phyloP scores from a whole-genome alignment of 2,329 filamentous ascomycete species.

The Pseudopithomyces maydicus region DNA sequence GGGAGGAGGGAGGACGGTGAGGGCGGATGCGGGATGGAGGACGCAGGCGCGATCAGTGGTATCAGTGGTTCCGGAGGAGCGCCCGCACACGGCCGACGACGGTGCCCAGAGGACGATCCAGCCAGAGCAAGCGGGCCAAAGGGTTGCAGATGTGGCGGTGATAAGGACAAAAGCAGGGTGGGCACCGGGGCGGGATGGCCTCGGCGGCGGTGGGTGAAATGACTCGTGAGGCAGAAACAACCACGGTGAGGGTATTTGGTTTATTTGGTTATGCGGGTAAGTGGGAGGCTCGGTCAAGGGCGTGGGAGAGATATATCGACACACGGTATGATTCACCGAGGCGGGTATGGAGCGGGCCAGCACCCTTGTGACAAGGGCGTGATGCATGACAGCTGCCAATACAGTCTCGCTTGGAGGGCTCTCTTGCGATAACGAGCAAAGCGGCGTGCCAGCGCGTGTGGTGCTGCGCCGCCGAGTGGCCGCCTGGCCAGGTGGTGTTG shows the following conservation, averaged over 20 bases:
- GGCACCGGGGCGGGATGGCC: not conserved
- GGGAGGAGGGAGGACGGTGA: not conserved
- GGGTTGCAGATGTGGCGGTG: slow-evolving; percentile 9
- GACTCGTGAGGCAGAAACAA: not conserved
- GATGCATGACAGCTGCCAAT: slow-evolving; percentile 12
- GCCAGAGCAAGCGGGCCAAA: slow-evolving; percentile 12
- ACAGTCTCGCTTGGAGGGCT: slow-evolving; percentile 1
- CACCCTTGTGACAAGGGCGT: slow-evolving; percentile 9
- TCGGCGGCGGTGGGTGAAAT: not conserved
- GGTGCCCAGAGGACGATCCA: slow-evolving; percentile 5
- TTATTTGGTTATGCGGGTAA: no score
- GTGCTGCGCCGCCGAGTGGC: not conserved
- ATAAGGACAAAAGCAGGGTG: slow-evolving; percentile 9
- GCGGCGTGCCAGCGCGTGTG: slow-evolving; percentile 2
- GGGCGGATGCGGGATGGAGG: not conserved
- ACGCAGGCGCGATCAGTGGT: not conserved
- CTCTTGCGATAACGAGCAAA: not conserved
- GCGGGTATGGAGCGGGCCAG: not conserved
- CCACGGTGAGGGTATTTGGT: not conserved
- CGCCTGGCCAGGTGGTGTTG: not conserved
- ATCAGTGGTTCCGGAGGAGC: not conserved
- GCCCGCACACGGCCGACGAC: slow-evolving; percentile 1
- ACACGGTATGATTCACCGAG: not conserved
- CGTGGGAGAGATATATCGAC: not conserved
- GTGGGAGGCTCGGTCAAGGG: not conserved